Conservation (phyloP, 2,329 filamentous ascomycete species). For the Penicillium corylophilum region DNA sequence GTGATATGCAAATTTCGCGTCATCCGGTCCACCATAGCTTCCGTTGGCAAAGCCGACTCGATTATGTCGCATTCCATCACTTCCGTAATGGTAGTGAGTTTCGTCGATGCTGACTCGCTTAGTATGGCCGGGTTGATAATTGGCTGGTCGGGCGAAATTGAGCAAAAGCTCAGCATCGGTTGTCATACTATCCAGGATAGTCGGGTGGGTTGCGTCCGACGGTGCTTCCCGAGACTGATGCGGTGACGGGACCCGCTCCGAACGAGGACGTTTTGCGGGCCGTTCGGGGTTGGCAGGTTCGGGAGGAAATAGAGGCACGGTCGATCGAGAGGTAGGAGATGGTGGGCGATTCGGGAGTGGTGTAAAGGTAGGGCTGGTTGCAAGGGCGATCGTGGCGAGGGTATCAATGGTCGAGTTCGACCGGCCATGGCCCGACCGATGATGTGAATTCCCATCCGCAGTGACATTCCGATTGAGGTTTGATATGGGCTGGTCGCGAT, state of each 20-base stretch:
- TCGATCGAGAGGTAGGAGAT: conserved; percentile 25
- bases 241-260: conserved; percentile 54
- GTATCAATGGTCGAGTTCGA: conserved; percentile 50
- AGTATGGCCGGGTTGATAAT: conserved; percentile 30
- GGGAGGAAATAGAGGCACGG: conserved; percentile 30
- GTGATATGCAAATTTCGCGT: conserved; percentile 17
- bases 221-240: conserved; percentile 29
- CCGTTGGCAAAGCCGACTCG: conserved; percentile 20
- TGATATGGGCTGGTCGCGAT: conserved; percentile 22
- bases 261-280: conserved; percentile 60
- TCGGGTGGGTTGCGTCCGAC: conserved; percentile 31
- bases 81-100: conserved; percentile 24
- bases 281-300: conserved; percentile 42
- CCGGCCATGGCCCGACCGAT: conserved; percentile 42
- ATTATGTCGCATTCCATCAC: conserved; percentile 23
- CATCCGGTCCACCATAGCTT: conserved; percentile 14
- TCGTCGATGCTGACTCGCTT: conserved; percentile 36
- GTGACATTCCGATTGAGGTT: conserved; percentile 22
- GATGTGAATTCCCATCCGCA: conserved; percentile 24
- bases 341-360: conserved; percentile 34
- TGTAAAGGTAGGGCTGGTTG: conserved; percentile 48
- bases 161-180: conserved; percentile 51
- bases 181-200: conserved; percentile 42
- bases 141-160: conserved; percentile 43
- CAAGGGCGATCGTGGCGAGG: conserved; percentile 52